These are phyloP conservation scores for Saussurea involucrata DNA, from an alignment of 129 eudicot species.

Conservation along the genomic window DNA sequence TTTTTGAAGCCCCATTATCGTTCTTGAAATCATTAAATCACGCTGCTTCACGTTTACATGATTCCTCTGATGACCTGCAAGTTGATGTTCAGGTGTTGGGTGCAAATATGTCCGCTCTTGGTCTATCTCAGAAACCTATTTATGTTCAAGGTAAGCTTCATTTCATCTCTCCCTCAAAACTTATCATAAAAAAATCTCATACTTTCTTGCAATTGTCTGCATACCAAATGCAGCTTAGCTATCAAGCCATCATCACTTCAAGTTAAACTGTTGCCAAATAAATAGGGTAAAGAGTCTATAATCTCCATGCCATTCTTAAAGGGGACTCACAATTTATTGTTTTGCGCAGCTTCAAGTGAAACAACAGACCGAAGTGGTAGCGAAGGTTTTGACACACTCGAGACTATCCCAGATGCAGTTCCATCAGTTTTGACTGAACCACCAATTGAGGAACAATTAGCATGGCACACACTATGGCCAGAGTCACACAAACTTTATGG, in stretches of 20 bases:
- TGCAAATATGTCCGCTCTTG: constrained; percentile 99
- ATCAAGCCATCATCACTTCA: not conserved
- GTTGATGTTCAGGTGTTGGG: constrained; percentile 73
- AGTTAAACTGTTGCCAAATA: not conserved
- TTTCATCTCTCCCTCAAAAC: constrained; percentile 10
- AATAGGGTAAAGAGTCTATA: not conserved
- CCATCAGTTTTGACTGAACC: constrained; percentile 85
- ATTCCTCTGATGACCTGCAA: constrained; percentile 52
- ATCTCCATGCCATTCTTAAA: not conserved
- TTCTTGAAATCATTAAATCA: constrained; percentile 79
- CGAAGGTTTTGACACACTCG: constrained; percentile 80
- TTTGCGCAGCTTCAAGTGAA: constrained; percentile 53
- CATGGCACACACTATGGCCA: constrained; percentile 96
- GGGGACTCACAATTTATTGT: not conserved
- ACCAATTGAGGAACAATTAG: constrained; percentile 92
- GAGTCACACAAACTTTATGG: constrained; percentile 99
- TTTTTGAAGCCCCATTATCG: constrained; percentile 92
- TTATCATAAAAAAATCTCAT: not conserved
- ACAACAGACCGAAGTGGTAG: constrained; percentile 42
- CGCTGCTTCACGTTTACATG: constrained; percentile 42
- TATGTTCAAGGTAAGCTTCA: constrained; percentile 57
- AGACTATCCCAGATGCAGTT: constrained; percentile 90
- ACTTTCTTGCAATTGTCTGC: not conserved
- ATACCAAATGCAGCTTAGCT: not conserved
- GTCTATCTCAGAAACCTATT: constrained; percentile 94